Conservation (phyloP, 305 asterid species). For the Solanum aculeatissimum region DNA sequence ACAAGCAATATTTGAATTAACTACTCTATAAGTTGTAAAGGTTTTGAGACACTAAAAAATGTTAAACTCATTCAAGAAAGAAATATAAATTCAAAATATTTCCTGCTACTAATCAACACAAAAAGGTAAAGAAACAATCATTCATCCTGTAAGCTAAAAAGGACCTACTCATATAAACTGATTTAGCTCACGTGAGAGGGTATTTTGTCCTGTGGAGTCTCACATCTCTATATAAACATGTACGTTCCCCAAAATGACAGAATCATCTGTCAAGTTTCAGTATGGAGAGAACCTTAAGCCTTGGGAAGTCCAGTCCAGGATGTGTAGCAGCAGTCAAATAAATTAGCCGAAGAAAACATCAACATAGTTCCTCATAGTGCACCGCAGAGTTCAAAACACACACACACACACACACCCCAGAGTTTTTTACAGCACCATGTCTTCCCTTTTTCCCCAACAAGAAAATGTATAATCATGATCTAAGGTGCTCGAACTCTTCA, state of each 20-base stretch:
- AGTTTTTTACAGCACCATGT: neutral
- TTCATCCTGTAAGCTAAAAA: neutral
- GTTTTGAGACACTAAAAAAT: neutral
- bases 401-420: neutral
- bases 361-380: neutral
- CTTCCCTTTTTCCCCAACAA: neutral
- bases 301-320: neutral
- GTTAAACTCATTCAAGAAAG: neutral
- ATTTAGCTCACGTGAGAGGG: neutral
- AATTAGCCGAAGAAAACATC: neutral
- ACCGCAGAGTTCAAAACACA: neutral
- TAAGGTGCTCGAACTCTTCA: too few relatives aligned
- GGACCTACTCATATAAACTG: neutral
- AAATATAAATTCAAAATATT: neutral
- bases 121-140: neutral
- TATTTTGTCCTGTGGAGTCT: neutral
- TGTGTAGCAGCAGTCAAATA: neutral
- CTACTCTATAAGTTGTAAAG: neutral
- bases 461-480: neutral
- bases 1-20: neutral
- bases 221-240: neutral
- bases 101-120: neutral
- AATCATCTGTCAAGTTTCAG: neutral
- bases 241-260: neutral
- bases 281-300: neutral